Conservation (phyloP, 1,139 yeast genomes). For the Zygotorulaspora mrakii region DNA sequence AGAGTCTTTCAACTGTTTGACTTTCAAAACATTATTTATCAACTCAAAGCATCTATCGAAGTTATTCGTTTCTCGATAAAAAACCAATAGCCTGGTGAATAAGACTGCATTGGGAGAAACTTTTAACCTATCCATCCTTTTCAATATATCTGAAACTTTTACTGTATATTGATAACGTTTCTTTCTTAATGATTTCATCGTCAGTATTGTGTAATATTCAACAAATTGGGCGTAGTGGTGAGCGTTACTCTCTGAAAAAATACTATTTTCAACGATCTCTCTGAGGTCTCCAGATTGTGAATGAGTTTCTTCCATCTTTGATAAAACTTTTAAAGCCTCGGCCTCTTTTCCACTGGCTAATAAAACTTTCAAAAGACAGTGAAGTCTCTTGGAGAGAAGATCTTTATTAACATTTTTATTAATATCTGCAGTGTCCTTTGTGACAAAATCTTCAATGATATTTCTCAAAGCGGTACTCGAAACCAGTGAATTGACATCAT, state of each 20-base stretch:
- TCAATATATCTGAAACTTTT: constrained; percentile 14
- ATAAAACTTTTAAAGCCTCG: constrained; percentile 21
- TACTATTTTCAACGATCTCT: neutral
- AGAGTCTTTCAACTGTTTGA: constrained; percentile 6
- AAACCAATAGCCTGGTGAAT: constrained; percentile 22
- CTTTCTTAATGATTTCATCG: constrained; percentile 7
- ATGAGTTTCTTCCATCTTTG: constrained; percentile 18
- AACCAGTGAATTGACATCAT: constrained; percentile 16
- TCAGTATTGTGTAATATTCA: constrained; percentile 20
- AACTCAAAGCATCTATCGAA: constrained; percentile 23
- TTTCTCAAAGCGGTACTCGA: constrained; percentile 15
- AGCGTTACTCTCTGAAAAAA: constrained; percentile 22
- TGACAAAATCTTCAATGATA: constrained; percentile 14
- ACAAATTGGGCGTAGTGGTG: constrained; percentile 33
- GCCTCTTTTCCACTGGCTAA: constrained; percentile 19
- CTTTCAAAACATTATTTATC: constrained; percentile 21
- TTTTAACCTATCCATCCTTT: constrained; percentile 15
- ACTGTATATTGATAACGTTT: constrained; percentile 6
- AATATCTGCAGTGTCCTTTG: constrained; percentile 5
- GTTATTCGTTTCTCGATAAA: constrained; percentile 21
- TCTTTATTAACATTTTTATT: constrained; percentile 6
- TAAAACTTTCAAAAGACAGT: constrained; percentile 17
- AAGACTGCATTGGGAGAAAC: constrained; percentile 22
- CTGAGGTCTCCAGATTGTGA: neutral
- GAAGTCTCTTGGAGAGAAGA: constrained; percentile 17